Conservation (phyloP, 2,329 filamentous ascomycete genomes). For the Chrysoporthe austroafricana region DNA sequence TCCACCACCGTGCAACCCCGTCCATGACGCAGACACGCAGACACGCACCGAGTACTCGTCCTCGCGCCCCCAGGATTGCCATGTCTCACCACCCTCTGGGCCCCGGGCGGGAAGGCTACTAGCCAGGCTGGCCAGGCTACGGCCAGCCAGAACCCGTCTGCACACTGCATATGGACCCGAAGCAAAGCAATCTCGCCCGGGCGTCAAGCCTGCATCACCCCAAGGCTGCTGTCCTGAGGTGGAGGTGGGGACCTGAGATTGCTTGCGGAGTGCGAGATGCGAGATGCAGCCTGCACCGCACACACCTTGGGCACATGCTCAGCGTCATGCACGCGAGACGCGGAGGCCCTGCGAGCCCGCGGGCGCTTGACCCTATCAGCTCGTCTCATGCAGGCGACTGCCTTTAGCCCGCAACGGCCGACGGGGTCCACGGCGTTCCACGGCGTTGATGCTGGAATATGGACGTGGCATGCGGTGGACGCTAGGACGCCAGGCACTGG, state of each 20-base stretch:
- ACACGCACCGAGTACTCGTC: neutral
- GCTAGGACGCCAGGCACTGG: too few relatives aligned
- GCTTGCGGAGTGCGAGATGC: too few relatives aligned
- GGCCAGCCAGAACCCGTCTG: too few relatives aligned
- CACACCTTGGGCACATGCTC: neutral
- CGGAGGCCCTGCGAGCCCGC: neutral
- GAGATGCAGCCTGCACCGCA: neutral
- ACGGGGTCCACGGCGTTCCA: neutral
- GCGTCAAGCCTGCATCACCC: too few relatives aligned
- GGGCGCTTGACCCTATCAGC: neutral
- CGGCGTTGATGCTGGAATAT: too few relatives aligned
- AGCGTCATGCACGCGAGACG: neutral
- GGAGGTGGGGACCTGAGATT: too few relatives aligned
- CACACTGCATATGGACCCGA: too few relatives aligned
- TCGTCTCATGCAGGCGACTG: neutral
- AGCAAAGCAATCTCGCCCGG: too few relatives aligned
- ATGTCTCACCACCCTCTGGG: neutral
- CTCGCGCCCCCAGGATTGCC: constrained; percentile 7
- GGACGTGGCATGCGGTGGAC: too few relatives aligned
- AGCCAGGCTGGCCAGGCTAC: too few relatives aligned
- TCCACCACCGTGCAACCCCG: neutral
- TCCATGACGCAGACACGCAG: constrained; percentile 4
- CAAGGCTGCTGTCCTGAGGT: too few relatives aligned
- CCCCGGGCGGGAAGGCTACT: too few relatives aligned
- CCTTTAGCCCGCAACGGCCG: neutral